Conservation (phyloP, 2,329 filamentous ascomycete genomes). For the Arthrinium phaeospermum region DNA sequence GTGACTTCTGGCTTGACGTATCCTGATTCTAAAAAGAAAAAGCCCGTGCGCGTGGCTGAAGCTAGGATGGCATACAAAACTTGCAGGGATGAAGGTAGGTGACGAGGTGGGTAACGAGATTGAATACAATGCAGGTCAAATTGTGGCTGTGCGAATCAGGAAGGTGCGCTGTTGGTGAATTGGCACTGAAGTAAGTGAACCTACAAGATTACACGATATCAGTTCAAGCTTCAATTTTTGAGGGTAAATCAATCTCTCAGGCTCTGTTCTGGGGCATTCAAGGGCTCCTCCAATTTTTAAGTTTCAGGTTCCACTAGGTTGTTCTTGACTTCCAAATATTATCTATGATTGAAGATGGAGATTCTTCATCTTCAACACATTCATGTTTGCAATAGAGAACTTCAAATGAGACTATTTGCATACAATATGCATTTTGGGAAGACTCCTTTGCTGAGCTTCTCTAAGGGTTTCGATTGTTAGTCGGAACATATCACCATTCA, state of each 20-base stretch:
- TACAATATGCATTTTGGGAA: background rate
- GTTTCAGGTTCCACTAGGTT: background rate
- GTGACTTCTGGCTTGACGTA: background rate
- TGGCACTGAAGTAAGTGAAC: background rate
- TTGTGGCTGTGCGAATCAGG: background rate
- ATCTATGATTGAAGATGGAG: no score
- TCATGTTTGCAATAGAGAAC: background rate
- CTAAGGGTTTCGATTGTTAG: background rate
- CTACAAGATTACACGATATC: background rate
- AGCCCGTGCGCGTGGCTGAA: background rate
- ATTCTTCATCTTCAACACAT: background rate
- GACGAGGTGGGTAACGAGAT: background rate
- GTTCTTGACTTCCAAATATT: no score
- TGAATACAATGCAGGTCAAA: background rate
- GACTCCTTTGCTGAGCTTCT: background rate
- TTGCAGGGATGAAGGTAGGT: background rate
- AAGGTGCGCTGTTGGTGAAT: background rate
- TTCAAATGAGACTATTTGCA: background rate
- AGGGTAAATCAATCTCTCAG: background rate
- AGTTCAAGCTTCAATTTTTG: background rate
- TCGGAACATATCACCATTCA: background rate
- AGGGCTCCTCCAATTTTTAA: background rate
- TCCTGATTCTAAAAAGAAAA: background rate
- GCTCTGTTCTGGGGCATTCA: background rate
- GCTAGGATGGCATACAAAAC: no score